These are phyloP conservation scores for Friedmanniomyces simplex DNA, from an alignment of 495 filamentous ascomycete genomes.

Conservation along the genomic window DNA sequence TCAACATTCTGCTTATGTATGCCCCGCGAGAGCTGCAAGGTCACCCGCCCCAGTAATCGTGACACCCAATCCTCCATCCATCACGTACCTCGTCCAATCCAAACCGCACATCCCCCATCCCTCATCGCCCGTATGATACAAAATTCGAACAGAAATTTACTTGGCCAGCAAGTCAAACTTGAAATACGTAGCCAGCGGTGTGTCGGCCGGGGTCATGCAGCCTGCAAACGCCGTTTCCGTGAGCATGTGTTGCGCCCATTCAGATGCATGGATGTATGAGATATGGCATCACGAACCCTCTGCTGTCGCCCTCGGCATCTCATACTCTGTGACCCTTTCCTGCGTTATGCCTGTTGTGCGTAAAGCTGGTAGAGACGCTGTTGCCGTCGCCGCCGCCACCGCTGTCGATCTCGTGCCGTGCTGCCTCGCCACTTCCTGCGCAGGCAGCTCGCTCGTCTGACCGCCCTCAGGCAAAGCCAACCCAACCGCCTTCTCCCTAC, in stretches of 20 bases:
- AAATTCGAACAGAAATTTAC: no score
- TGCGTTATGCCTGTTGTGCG: not conserved
- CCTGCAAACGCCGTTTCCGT: not conserved
- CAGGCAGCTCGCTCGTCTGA: no score
- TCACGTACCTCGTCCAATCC: no score
- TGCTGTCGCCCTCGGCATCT: not conserved
- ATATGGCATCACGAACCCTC: conserved; percentile 2
- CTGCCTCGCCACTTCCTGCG: no score
- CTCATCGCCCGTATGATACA: no score
- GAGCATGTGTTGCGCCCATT: not conserved
- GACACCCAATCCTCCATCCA: no score
- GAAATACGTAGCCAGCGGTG: not conserved
- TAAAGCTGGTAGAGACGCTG: not conserved
- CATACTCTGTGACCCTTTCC: not conserved
- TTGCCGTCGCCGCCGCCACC: not conserved
- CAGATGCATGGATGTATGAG: not conserved
- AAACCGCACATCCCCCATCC: no score
- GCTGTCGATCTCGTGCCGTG: not conserved
- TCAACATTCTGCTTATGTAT: no score
- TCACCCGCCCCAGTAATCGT: no score
- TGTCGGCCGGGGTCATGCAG: not conserved
- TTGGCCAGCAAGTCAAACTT: no score
- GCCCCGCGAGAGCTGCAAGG: no score
- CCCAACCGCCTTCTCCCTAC: conserved; percentile 65
- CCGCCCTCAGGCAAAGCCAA: no score